Evolutionary conservation across 331 rosid genomes (phyloP).

Genomic region (Phaseolus coccineus): DNA sequence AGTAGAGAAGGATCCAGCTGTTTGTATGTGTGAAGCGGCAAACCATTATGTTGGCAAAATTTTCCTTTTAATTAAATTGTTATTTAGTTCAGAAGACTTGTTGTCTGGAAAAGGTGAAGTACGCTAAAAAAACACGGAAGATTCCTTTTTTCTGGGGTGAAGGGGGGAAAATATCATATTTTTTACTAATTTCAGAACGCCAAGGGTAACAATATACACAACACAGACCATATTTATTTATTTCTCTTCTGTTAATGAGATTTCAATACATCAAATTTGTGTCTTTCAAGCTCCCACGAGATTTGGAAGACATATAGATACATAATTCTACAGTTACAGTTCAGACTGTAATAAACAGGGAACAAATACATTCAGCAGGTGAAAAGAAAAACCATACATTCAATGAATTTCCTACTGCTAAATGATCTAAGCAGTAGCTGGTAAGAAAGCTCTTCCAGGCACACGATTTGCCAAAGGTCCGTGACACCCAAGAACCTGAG

Average conservation of each 20-base stretch:
- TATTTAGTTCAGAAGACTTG: not conserved
- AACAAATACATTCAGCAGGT: not conserved
- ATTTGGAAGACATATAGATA: not conserved
- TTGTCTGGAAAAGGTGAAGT: too few relatives aligned
- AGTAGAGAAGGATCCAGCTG: slow-evolving; percentile 7
- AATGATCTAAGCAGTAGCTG: slow-evolving; percentile 52
- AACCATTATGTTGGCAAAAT: not conserved
- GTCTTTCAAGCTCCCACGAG: not conserved
- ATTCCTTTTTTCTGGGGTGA: too few relatives aligned
- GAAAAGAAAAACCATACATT: not conserved
- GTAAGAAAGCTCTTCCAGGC: slow-evolving; percentile 75
- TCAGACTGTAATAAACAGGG: not conserved
- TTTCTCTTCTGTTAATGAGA: not conserved
- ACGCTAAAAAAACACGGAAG: too few relatives aligned
- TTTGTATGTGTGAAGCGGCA: slow-evolving; percentile 2
- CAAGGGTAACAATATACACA: not conserved
- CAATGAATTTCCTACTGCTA: not conserved
- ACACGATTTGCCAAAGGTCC: slow-evolving; percentile 72
- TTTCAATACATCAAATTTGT: slow-evolving; percentile 13
- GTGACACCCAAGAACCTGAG: slow-evolving; percentile 82
- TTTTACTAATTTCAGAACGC: not conserved
- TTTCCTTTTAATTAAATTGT: not conserved
- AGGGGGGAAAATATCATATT: too few relatives aligned
- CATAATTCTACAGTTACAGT: not conserved
- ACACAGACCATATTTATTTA: not conserved